Evolutionary conservation across 306 rosid species (phyloP).

Genomic region (Acacia confusa): DNA sequence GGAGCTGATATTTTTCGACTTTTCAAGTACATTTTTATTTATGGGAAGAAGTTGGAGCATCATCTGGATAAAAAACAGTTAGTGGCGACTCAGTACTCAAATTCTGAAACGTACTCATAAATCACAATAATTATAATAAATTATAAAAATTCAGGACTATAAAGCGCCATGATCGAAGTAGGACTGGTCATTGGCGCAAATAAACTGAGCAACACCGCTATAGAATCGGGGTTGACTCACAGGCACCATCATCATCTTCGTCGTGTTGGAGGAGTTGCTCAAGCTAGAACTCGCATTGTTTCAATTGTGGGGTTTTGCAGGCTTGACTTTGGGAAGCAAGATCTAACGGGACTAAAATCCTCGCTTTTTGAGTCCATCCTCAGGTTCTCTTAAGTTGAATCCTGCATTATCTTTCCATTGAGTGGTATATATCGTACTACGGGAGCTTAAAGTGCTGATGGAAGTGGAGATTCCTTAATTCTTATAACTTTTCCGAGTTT

Average conservation of each 20-base stretch:
- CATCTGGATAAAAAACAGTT: not conserved
- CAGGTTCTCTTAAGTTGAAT: conserved; percentile 24
- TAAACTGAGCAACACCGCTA: not conserved
- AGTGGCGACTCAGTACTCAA: not conserved
- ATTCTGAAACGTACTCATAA: not conserved
- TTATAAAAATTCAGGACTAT: not conserved
- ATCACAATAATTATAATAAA: not conserved
- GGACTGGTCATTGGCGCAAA: not conserved
- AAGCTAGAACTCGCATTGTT: not conserved
- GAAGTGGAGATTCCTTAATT: not conserved
- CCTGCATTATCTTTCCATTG: not conserved
- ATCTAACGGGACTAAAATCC: not conserved
- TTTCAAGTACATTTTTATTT: not conserved
- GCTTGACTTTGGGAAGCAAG: not conserved
- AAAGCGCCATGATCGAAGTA: conserved; percentile 11
- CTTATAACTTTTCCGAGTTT: not conserved
- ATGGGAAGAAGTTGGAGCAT: not conserved
- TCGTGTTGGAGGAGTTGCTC: not conserved
- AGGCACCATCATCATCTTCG: not conserved
- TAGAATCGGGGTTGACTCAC: not conserved
- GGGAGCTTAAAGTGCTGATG: not conserved
- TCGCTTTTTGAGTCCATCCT: not conserved
- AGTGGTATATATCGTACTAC: not conserved
- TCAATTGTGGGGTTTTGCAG: not conserved
- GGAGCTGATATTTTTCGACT: not conserved